Conservation (phyloP, 208 protist species). For the Trypanosoma platydactyli region DNA sequence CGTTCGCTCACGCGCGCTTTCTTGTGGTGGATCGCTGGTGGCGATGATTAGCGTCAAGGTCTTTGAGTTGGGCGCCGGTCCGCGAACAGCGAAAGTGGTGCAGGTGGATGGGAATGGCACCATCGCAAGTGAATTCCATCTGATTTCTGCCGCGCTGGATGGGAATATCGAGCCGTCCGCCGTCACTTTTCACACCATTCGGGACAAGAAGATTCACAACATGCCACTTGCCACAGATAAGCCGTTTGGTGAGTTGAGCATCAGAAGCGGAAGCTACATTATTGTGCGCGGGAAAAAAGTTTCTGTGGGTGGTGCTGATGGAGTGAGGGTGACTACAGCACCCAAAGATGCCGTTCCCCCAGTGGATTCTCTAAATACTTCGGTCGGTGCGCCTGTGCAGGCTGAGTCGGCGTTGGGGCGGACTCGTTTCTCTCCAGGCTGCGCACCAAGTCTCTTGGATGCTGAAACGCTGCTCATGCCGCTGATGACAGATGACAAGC, state of each 20-base stretch:
- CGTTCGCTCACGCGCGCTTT: not conserved
- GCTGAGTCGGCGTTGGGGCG: too few species aligned
- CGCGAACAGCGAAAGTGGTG: conserved; percentile 31
- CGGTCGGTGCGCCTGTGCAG: too few species aligned
- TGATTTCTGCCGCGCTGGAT: conserved; percentile 21
- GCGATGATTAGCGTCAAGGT: conserved; percentile 27
- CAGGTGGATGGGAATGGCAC: conserved; percentile 20
- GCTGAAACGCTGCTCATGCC: too few species aligned
- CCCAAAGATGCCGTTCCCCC: too few species aligned
- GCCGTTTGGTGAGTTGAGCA: conserved; percentile 18
- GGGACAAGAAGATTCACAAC: conserved; percentile 31
- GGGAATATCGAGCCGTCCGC: conserved; percentile 10
- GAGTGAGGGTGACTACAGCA: too few species aligned
- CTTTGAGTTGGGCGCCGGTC: conserved; percentile 34
- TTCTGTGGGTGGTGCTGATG: not conserved
- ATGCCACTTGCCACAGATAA: conserved; percentile 23
- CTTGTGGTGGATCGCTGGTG: not conserved
- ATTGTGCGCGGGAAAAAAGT: conserved; percentile 1
- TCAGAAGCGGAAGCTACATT: conserved; percentile 35
- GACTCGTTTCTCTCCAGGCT: too few species aligned
- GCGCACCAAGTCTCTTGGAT: too few species aligned
- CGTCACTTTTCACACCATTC: conserved; percentile 32
- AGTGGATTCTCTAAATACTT: too few species aligned
- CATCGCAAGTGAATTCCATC: conserved; percentile 21
- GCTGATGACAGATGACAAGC: too few species aligned